Base-by-base conservation (phyloP, 164 flowering plant species). In the Vitis labrusca region DNA sequence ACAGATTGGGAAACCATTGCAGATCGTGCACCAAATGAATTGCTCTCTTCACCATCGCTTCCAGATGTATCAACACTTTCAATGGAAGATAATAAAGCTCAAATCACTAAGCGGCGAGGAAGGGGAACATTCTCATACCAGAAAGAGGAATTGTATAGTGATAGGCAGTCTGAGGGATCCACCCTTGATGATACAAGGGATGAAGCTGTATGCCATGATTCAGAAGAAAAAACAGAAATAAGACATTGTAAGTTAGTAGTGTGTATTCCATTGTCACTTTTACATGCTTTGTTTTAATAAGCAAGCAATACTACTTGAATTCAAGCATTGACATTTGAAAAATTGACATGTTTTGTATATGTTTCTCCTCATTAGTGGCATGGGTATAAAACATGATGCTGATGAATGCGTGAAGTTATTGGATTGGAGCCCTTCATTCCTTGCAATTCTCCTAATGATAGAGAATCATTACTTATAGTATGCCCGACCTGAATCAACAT, bases 1-100 rank as follows among this genome's bases (percentile, higher is more conserved):
- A 49, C 89, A 91, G 99, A 95, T 78, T 95, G 99, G 99, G 98
- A 93, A 81, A 86, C 92, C 60, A 69, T 88, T 70, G 98, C 91
- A 5, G 99, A 95, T 77, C 82, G 79, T 63, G 79, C 80, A 54
- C 83, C 90, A 11, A 76, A 82, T 73, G 86, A 85, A 70, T 69
- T 86, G 29, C 80, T 86, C 10, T 52, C 89, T 66, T 69, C 83
- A 53, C 74, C 76, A 52, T n/a, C 65, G 49, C 69, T 80, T 67
- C 85, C 84, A 56, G 80, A 65, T 17, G 75, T 86, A 50, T 81
- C 90, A 14, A 71, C 85, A 55, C 85, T 84, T 66, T 67, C 91
- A 32, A 71, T 84, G 65, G 81, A 85, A 72, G 89, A 90, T 58
- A 19, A 74, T 7, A 70, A 81, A 62, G 59, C 29, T 66, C 77